phyloP scores from a whole-genome alignment of 2,329 filamentous ascomycete genomes.

The Hortaea sp. region DNA sequence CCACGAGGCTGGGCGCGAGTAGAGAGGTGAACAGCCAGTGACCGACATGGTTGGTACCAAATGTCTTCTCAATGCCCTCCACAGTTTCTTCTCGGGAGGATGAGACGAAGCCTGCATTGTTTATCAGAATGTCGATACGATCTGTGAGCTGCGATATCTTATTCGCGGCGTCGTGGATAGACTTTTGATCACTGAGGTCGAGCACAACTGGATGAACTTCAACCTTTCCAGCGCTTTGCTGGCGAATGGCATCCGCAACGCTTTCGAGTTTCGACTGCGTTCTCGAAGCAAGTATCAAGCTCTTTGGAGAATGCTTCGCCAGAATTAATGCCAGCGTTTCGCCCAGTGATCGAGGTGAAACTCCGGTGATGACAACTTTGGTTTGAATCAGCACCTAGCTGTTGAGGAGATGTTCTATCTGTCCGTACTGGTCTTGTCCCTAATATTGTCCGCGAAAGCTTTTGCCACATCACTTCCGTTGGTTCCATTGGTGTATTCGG shows the following conservation, averaged over 20 bases:
- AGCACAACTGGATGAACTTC: conserved; percentile 25
- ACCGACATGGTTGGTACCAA: conserved; percentile 22
- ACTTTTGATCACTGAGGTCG: conserved; percentile 30
- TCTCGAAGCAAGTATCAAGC: conserved; percentile 29
- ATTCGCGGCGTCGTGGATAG: conserved; percentile 29
- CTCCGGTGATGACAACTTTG: conserved; percentile 21
- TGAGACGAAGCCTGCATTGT: conserved; percentile 39
- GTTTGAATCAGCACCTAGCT: no score
- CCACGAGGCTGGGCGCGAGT: conserved; percentile 1
- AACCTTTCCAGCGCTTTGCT: conserved; percentile 18
- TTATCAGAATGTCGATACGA: conserved; percentile 33
- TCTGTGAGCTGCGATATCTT: conserved; percentile 26
- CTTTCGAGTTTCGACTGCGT: conserved; percentile 24
- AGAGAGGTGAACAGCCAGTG: conserved; percentile 38
- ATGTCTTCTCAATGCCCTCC: conserved; percentile 35
- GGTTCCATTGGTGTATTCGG: no score
- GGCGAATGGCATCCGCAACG: conserved; percentile 21
- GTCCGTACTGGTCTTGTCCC: no score
- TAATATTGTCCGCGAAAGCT: no score
- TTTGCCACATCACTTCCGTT: no score
- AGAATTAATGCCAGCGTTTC: conserved; percentile 28
- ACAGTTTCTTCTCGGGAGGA: conserved; percentile 25
- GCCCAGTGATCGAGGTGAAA: conserved; percentile 27
- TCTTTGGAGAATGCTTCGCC: conserved; percentile 23
- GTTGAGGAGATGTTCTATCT: no score